These are phyloP conservation scores for Trichopus zeylanicus DNA, from an alignment of 116 monocot genomes.

Conservation along the genomic window DNA sequence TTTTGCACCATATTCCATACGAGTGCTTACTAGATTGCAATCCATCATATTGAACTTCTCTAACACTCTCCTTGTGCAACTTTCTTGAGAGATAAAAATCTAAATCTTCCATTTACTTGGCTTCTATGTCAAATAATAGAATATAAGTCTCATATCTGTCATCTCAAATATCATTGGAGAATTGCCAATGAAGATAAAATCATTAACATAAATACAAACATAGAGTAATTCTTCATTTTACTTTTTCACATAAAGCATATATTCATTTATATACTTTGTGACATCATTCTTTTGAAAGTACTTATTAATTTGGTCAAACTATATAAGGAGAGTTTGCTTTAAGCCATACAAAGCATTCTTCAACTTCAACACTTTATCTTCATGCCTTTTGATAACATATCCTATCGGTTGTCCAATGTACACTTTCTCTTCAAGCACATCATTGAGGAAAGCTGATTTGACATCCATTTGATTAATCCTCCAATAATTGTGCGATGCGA, in stretches of 20 bases:
- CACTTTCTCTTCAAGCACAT: neutral
- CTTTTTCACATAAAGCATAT: too few relatives aligned
- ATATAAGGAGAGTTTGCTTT: too few relatives aligned
- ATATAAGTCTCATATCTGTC: neutral
- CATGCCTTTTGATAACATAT: neutral
- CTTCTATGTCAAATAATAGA: neutral
- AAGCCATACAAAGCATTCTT: too few relatives aligned
- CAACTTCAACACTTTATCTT: neutral
- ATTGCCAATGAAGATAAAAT: too few relatives aligned
- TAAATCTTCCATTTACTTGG: neutral
- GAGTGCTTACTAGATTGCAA: neutral
- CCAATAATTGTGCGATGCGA: neutral
- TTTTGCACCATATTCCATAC: neutral
- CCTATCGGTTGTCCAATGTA: neutral
- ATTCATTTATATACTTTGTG: too few relatives aligned
- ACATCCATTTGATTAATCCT: neutral
- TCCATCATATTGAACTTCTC: neutral
- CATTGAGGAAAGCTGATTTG: neutral
- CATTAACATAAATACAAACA: too few relatives aligned
- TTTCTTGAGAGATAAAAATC: neutral
- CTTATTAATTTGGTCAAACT: too few relatives aligned
- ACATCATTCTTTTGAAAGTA: too few relatives aligned
- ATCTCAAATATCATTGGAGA: neutral
- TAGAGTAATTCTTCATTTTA: too few relatives aligned
- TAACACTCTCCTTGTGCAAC: neutral